A percentile compares a stretch with the other conserved stretches of the same genome.
Conservation (phyloP, 2,329 filamentous ascomycete species). For the Trichoderma hamatum region DNA sequence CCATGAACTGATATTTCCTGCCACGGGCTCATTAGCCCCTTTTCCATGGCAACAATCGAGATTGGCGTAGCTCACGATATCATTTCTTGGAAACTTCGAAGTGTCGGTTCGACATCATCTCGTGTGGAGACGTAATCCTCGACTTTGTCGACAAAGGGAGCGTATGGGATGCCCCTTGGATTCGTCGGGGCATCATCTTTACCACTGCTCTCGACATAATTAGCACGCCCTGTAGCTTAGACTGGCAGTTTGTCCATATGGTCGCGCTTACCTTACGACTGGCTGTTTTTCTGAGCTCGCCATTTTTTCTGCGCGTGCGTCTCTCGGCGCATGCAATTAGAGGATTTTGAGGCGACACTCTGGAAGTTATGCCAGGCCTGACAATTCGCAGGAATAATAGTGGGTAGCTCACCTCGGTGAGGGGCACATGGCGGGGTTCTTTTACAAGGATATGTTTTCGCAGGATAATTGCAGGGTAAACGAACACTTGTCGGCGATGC, state of each 20-base stretch:
- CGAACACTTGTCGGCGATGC: neutral
- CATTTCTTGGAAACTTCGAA: slow-evolving; percentile 90
- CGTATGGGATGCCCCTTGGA: slow-evolving; percentile 79
- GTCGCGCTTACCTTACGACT: slow-evolving; percentile 39
- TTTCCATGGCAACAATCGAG: slow-evolving; percentile 5
- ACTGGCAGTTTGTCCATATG: neutral
- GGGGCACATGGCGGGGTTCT: slow-evolving; percentile 35
- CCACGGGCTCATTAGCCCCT: slow-evolving; percentile 30
- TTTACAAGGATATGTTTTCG: slow-evolving; percentile 21
- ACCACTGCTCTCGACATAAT: slow-evolving; percentile 31
- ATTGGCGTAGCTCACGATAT: slow-evolving; percentile 67
- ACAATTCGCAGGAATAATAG: slow-evolving; percentile 28
- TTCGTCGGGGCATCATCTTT: slow-evolving; percentile 66
- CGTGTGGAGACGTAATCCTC: slow-evolving; percentile 83
- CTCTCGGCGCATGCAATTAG: slow-evolving; percentile 24
- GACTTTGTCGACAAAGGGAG: slow-evolving; percentile 84
- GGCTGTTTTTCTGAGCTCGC: slow-evolving; percentile 46
- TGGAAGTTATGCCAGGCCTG: slow-evolving; percentile 31
- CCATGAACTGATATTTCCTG: slow-evolving; percentile 99
- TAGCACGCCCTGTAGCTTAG: neutral
- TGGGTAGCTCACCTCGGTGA: slow-evolving; percentile 39
- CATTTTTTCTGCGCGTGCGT: slow-evolving; percentile 40
- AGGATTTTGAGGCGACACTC: slow-evolving; percentile 33
- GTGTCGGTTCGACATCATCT: slow-evolving; percentile 76
- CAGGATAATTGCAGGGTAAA: neutral